Percentiles rank a stretch among this genome's conserved stretches.
Evolutionary conservation across 2,329 filamentous ascomycete genomes (phyloP).

Genomic region (Apiospora saccharicola): DNA sequence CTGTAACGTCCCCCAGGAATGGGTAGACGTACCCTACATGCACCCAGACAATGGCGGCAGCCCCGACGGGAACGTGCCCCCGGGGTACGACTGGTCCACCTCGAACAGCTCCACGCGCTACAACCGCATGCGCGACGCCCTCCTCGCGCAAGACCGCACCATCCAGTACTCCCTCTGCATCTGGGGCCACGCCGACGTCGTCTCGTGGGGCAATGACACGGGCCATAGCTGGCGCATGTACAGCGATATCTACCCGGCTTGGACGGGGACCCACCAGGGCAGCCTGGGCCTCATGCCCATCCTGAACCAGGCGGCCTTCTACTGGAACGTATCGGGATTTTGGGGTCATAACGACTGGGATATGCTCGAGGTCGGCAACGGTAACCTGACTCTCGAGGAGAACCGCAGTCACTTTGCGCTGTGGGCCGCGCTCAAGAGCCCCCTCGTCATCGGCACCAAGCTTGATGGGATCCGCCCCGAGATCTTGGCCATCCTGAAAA

Average conservation of each 20-base stretch:
- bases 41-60: slow-evolving; percentile 41
- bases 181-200: slow-evolving; percentile 60
- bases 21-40: slow-evolving; percentile 45
- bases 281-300: slow-evolving; percentile 45
- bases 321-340: slow-evolving; percentile 52
- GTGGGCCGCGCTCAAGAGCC: slow-evolving; percentile 59
- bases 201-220: slow-evolving; percentile 56
- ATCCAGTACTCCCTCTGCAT: slow-evolving; percentile 62
- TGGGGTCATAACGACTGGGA: slow-evolving; percentile 60
- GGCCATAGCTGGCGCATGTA: slow-evolving; percentile 57
- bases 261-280: slow-evolving; percentile 38
- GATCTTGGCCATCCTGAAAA: slow-evolving; percentile 51
- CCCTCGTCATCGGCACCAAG: slow-evolving; percentile 56
- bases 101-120: slow-evolving; percentile 58
- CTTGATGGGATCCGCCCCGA: slow-evolving; percentile 45
- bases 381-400: slow-evolving; percentile 52
- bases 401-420: slow-evolving; percentile 58
- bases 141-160: slow-evolving; percentile 50
- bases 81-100: slow-evolving; percentile 57
- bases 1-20: slow-evolving; percentile 52
- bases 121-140: slow-evolving; percentile 58
- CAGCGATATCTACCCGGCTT: slow-evolving; percentile 49
- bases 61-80: slow-evolving; percentile 49
- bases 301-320: slow-evolving; percentile 57
- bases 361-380: slow-evolving; percentile 60